Base-by-base conservation (phyloP, 2,329 filamentous ascomycete genomes). In the Podosphaera fusca region DNA sequence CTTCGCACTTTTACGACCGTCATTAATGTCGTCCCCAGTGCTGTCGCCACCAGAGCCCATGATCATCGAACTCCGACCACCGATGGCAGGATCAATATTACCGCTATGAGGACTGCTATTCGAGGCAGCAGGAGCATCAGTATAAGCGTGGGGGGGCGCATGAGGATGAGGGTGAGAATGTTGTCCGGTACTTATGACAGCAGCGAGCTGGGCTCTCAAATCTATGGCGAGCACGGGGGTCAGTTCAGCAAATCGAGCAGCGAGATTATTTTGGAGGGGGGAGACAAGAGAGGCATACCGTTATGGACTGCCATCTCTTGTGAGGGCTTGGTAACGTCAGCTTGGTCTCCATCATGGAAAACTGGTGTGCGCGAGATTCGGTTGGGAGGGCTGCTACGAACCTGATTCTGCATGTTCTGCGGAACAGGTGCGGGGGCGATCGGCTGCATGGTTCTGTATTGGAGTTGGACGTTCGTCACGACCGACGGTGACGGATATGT, bases 1-100 rank as follows among this genome's bases (percentile, higher is more conserved):
- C 70, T 95, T 94, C 57, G 74, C 74, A 10, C 82, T 82, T 70
- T 92, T 90, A 55, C 82, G 77, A 61, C 81, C 78, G 61, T 85
- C 67, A 12, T 61, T 62, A 57, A 64, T 47, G 45, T 67, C 64
- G 55, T 67, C 66, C 53, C 62, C 65, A 58, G 65, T 65, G 47
- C 62, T 63, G 46, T 65, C 66, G 40, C 60, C 64, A 51, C 63
- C 64, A 33, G 59, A 61, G 51, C 61, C 63, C 64, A 67, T 66
- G 62, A 67, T 67, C 58, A 66, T 65, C 56, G 61, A 63, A 50
- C 59, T 59, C n/a, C 21, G 36, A 12, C 65, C 66, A 56, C 65
- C 66, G 55, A 68, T 67, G n/a, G 65, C 62, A 30, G 67, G 67
- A 58, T 68, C 67, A 59, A 68, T 68, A 52, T 67, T 68, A 42